phyloP scores from a whole-genome alignment of 805 yeast genomes.

The Metschnikowia colocasiae region DNA sequence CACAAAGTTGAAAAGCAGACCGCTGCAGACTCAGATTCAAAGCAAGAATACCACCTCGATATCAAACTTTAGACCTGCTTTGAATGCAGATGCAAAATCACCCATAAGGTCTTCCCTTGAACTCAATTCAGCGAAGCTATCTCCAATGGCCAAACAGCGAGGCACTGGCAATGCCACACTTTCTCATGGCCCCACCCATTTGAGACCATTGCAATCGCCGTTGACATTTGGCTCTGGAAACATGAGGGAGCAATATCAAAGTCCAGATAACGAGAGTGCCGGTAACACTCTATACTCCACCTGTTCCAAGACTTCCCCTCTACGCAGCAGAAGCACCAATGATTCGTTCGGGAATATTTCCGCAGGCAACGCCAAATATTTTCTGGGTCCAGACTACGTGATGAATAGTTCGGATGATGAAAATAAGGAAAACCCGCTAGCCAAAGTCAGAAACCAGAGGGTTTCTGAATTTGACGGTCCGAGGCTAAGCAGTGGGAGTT shows the following conservation, averaged over 20 bases:
- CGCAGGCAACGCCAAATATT: not conserved
- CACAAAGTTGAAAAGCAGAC: slow-evolving; percentile 4
- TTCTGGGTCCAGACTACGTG: not conserved
- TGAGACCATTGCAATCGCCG: slow-evolving; percentile 12
- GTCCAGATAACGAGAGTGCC: slow-evolving; percentile 5
- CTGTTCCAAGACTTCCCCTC: slow-evolving; percentile 18
- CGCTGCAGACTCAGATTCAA: not conserved
- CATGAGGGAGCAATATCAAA: not conserved
- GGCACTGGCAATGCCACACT: not conserved
- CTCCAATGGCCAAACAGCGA: slow-evolving; percentile 2
- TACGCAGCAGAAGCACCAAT: slow-evolving; percentile 4
- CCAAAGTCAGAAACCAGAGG: slow-evolving; percentile 8
- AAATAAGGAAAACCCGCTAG: slow-evolving; percentile 17
- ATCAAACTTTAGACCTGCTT: not conserved
- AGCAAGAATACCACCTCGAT: not conserved
- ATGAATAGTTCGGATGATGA: slow-evolving; percentile 2
- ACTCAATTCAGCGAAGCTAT: not conserved
- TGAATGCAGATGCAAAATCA: not conserved
- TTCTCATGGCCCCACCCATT: not conserved
- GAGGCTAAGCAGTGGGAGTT: slow-evolving; percentile 21
- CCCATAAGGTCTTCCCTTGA: not conserved
- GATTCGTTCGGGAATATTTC: not conserved
- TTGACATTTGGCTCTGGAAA: not conserved
- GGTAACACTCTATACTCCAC: slow-evolving; percentile 17
- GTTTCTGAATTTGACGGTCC: not conserved